Evolutionary conservation across 139 green algal genomes (phyloP).

Genomic region (Micractinium sp.): DNA sequence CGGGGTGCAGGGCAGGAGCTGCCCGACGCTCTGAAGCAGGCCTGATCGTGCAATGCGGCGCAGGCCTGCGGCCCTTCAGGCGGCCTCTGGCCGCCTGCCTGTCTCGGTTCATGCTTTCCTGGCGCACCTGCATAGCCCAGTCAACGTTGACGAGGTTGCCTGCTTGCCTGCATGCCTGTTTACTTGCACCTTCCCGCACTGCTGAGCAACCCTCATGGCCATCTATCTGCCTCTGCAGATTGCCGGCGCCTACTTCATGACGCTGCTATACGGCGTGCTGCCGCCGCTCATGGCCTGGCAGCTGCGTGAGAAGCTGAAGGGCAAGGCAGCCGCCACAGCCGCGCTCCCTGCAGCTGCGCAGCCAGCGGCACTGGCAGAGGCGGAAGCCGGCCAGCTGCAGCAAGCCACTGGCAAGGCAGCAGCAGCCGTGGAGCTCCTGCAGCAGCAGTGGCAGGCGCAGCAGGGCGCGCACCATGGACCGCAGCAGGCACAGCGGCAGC

Average conservation of each 20-base stretch:
- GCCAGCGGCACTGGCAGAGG: neutral
- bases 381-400: neutral
- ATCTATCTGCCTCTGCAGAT: neutral
- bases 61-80: too few relatives aligned
- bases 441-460: neutral
- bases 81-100: too few relatives aligned
- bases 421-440: neutral
- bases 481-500: neutral
- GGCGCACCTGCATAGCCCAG: neutral
- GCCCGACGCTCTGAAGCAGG: neutral
- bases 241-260: constrained; percentile 63
- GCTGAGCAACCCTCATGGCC: neutral
- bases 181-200: neutral
- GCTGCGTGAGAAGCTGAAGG: constrained; percentile 32
- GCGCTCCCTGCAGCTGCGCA: too few relatives aligned
- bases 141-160: neutral
- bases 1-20: neutral
- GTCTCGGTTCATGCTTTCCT: neutral
- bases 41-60: neutral
- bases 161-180: neutral
- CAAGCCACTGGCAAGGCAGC: neutral
- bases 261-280: constrained; percentile 71
- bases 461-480: neutral
- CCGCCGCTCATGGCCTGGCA: constrained; percentile 73
- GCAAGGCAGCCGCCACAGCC: neutral